A percentile compares a stretch with the other conserved stretches of the same genome.
Conservation (phyloP, 148 eudicot species). For the Chenopodium album region DNA sequence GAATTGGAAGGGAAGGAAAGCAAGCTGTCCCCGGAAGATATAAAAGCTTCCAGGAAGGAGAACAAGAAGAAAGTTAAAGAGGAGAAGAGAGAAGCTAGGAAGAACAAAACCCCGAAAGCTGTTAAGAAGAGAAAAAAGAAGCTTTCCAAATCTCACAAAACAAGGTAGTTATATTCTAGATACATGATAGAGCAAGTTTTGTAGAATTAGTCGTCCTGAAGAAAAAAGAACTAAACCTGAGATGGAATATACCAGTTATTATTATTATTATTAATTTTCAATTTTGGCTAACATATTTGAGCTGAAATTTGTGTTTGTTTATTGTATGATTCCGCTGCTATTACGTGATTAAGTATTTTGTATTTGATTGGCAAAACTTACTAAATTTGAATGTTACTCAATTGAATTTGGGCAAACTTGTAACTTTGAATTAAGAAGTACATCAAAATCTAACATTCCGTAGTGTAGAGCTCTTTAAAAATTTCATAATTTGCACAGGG, state of each 20-base stretch:
- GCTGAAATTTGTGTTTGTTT: neutral
- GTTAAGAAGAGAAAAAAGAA: conserved; percentile 91
- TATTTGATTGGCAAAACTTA: neutral
- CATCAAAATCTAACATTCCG: too few species aligned
- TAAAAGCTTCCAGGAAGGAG: conserved; percentile 77
- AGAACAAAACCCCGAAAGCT: conserved; percentile 79
- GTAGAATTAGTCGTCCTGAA: neutral
- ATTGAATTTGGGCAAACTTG: neutral
- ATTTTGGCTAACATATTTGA: neutral
- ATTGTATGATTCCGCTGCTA: neutral
- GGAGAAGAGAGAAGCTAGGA: conserved; percentile 87
- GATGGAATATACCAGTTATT: neutral
- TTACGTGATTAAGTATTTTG: neutral
- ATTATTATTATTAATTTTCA: neutral
- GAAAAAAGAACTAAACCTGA: neutral
- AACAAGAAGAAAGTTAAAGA: conserved; percentile 98
- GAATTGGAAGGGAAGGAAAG: conserved; percentile 36
- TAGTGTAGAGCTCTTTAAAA: too few species aligned
- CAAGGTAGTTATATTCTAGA: conserved; percentile 29
- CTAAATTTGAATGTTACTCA: too few species aligned
- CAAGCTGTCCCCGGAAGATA: conserved; percentile 46
- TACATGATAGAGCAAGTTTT: conserved; percentile 2
- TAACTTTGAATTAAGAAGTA: too few species aligned
- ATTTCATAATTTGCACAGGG: too few species aligned
- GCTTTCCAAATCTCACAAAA: conserved; percentile 70